phyloP scores from a whole-genome alignment of 148 eudicot genomes.

The Fagopyrum esculentum region DNA sequence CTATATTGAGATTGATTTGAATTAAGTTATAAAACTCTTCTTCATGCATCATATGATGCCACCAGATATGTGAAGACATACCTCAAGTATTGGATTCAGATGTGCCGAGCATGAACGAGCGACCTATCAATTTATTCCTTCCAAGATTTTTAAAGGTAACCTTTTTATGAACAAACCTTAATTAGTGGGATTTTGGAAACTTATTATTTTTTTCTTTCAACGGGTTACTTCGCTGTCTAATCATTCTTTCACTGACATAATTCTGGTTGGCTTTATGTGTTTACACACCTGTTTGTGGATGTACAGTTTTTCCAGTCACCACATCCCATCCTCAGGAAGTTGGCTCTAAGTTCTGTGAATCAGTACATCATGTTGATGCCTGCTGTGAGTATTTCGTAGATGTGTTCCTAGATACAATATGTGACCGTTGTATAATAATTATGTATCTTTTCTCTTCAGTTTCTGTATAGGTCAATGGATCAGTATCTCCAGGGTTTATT shows the following conservation, averaged over 20 bases:
- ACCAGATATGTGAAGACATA: conserved; percentile 86
- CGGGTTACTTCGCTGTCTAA: conserved; percentile 4
- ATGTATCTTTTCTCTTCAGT: conserved; percentile 33
- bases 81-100: conserved; percentile 95
- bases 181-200: neutral
- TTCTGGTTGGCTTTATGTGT: neutral
- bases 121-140: conserved; percentile 80
- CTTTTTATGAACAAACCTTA: neutral
- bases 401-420: neutral
- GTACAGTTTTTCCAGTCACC: conserved; percentile 81
- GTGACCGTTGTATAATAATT: neutral
- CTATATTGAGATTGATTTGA: neutral
- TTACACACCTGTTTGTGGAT: conserved; percentile 3
- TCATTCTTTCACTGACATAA: neutral
- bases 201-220: conserved; percentile 1
- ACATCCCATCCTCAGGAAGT: conserved; percentile 65
- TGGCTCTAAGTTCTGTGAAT: conserved; percentile 77
- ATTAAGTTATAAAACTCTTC: neutral
- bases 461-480: conserved; percentile 73
- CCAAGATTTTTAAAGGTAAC: conserved; percentile 83
- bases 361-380: conserved; percentile 98
- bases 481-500: conserved; percentile 86
- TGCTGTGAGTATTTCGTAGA: conserved; percentile 43
- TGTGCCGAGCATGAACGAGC: conserved; percentile 74
- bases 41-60: conserved; percentile 8